Base-by-base conservation (phyloP, 805 yeast genomes). In the Pichia nanzhaoensis region DNA sequence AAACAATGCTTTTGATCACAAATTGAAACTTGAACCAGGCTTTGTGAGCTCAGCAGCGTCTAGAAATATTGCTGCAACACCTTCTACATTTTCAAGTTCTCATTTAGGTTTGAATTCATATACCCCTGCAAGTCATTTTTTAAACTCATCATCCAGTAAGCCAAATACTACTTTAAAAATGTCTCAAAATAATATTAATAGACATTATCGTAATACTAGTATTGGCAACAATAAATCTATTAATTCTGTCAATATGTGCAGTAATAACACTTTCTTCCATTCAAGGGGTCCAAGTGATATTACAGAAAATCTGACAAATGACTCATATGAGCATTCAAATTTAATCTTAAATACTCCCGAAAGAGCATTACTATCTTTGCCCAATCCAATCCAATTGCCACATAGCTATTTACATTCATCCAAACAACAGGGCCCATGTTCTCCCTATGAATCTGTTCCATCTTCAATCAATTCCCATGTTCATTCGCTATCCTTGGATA, bases 281-380 rank as follows among this genome's bases (percentile, higher is more conserved):
- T 67, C 7, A 52, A 56, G 42, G 68, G 57, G 0, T 49, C 67
- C 18, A 61, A 68, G 28, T 68, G 72, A 71, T 64, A 59, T 49
- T 53, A 57, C 34, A 39, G 51, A 8, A 46, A 24, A 16, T 19
- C 40, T 17, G 4, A 10, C 21, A 6, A 13, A 22, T 40, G 37
- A 31, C 20, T 10, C 37, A 2, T 33, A 20, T 24, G 43, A 34
- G 13, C 38, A 40, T 10, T 33, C 43, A 19, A 40, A 40, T 40
- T 40, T 33, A n/a, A 40, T 40, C 5, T 34, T 40, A 34, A 40
- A 33, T 31, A 40, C 43, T 13, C 56, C 16, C 60, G 60, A 20
- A n/a, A 35, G 45, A 27, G 33, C 45, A 12, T 20, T 42, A 12
- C 17, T 34, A 16, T 19, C 45, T 16, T 14, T 30, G 30, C 39